phyloP scores from a whole-genome alignment of 177 flowering plant genomes.

The Telopea speciosissima region DNA sequence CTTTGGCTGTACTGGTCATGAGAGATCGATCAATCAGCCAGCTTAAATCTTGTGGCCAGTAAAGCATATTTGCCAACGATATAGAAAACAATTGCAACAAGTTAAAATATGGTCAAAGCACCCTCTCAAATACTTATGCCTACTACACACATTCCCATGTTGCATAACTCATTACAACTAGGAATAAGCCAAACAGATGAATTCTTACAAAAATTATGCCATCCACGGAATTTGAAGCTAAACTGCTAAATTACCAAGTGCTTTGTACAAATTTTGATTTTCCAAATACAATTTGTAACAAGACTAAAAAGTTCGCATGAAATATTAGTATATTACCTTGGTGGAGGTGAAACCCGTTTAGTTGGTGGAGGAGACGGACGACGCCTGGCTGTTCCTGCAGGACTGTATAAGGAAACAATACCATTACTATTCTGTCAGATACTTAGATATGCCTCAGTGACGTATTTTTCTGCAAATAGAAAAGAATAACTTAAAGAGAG shows the following conservation, averaged over 20 bases:
- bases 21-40: neutral
- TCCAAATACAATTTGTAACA: neutral
- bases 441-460: neutral
- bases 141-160: no score
- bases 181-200: no score
- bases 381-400: conserved; percentile 47
- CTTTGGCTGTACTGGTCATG: neutral
- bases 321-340: conserved; percentile 53
- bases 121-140: no score
- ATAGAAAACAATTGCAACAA: no score
- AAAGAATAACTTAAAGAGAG: no score
- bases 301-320: neutral
- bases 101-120: no score
- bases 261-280: neutral
- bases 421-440: neutral
- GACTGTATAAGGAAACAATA: conserved; percentile 26
- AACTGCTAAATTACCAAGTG: no score
- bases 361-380: conserved; percentile 68
- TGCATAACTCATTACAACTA: no score
- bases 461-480: neutral
- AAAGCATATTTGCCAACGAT: neutral
- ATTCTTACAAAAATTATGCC: no score
- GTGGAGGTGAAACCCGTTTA: conserved; percentile 28
- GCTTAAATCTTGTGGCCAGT: neutral
- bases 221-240: no score